These are phyloP conservation scores for Daedaleopsis sinensis DNA, from an alignment of 768 basidiomycete species.

Conservation along the genomic window DNA sequence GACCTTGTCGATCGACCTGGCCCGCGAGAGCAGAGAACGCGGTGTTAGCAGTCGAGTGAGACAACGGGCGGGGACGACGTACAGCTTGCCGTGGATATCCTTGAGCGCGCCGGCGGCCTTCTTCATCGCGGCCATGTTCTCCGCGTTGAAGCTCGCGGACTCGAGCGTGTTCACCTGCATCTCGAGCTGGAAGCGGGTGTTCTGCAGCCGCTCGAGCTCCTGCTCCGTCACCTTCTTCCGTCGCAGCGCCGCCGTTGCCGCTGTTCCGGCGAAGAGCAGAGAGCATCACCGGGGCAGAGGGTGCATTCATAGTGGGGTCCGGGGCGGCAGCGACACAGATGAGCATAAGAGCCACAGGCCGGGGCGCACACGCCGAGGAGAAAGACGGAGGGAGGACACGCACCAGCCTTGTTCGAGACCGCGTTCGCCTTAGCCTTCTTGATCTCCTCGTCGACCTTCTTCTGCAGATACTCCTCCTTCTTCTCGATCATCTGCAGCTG, in stretches of 20 bases:
- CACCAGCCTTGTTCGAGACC: conserved; percentile 90
- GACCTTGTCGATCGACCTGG: conserved; percentile 84
- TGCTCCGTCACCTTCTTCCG: conserved; percentile 90
- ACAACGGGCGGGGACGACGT: conserved; percentile 39
- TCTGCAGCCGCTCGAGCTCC: conserved; percentile 84
- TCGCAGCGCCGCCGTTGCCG: conserved; percentile 85
- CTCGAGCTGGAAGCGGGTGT: conserved; percentile 89
- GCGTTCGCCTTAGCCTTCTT: conserved; percentile 93
- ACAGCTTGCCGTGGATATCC: conserved; percentile 90
- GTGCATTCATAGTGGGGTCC: background rate
- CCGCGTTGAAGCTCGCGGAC: conserved; percentile 95
- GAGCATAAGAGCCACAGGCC: background rate
- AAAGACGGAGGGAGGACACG: conserved; percentile 37
- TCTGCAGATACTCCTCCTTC: conserved; percentile 96
- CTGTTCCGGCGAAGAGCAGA: conserved; percentile 44
- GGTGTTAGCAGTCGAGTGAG: background rate
- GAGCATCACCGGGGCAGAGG: background rate
- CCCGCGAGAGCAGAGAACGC: background rate
- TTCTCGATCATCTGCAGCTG: conserved; percentile 98
- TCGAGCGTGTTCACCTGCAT: conserved; percentile 97
- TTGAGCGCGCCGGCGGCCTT: conserved; percentile 88
- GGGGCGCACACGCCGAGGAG: background rate
- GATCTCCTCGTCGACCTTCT: conserved; percentile 94
- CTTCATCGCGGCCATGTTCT: conserved; percentile 98
- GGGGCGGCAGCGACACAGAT: background rate